Conservation (phyloP, 2,329 filamentous ascomycete genomes). For the Fusarium coffeatum region DNA sequence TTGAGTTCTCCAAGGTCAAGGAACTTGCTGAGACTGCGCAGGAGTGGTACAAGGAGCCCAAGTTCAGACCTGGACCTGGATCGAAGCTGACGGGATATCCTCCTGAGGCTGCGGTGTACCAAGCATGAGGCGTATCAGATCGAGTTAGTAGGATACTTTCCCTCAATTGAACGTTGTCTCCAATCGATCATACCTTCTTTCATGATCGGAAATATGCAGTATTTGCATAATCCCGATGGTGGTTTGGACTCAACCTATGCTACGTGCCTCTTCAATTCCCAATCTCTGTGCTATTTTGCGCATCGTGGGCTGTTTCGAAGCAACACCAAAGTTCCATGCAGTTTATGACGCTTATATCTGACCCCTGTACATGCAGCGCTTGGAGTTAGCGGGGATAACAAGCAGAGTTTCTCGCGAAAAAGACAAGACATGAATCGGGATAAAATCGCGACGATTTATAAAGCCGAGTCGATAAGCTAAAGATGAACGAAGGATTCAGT, state of each 20-base stretch:
- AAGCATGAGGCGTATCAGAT: neutral
- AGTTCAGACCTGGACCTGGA: neutral
- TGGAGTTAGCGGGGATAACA: slow-evolving; percentile 21
- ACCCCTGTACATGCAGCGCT: neutral
- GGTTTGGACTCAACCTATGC: neutral
- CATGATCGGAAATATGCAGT: neutral
- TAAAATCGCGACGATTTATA: neutral
- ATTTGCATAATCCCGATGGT: neutral
- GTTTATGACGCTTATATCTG: slow-evolving; percentile 10
- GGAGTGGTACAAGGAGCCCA: slow-evolving; percentile 13
- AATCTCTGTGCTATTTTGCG: neutral
- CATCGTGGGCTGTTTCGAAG: neutral
- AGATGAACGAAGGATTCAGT: neutral
- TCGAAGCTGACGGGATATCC: neutral
- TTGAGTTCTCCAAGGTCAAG: slow-evolving; percentile 4
- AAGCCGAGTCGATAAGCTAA: neutral
- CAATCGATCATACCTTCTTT: neutral
- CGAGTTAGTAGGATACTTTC: rapidly evolving
- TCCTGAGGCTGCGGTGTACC: neutral
- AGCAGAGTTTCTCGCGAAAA: neutral
- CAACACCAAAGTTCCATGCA: neutral
- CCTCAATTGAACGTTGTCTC: neutral
- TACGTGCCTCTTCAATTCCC: no score
- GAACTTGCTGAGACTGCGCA: slow-evolving; percentile 7
- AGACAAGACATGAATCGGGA: neutral